Conservation (phyloP, 1,284 basidiomycete species). For the Volvariella volvacea region DNA sequence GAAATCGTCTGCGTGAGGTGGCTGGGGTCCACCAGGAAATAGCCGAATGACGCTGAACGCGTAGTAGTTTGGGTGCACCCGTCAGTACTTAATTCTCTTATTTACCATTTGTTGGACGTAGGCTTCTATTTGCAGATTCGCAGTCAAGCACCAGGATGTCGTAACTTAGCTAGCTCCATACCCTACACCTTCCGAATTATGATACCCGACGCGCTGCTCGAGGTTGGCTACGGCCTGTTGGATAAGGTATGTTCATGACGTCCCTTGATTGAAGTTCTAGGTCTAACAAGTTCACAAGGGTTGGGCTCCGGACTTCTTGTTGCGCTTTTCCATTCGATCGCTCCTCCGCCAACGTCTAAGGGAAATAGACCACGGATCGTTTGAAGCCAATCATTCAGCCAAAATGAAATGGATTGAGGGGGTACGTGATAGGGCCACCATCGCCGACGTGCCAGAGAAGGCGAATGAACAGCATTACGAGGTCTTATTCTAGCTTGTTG, state of each 20-base stretch:
- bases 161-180: too few relatives aligned
- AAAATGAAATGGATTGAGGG: conserved; percentile 63
- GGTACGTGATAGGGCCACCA: conserved; percentile 42
- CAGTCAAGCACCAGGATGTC: too few relatives aligned
- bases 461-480: conserved; percentile 82
- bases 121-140: too few relatives aligned
- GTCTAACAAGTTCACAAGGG: conserved; percentile 31
- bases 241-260: conserved; percentile 11
- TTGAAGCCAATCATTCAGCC: conserved; percentile 57
- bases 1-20: neutral
- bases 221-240: conserved; percentile 11
- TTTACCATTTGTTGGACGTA: too few relatives aligned
- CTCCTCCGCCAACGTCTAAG: conserved; percentile 55
- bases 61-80: neutral
- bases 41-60: neutral
- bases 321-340: conserved; percentile 54
- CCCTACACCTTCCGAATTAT: neutral
- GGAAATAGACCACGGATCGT: conserved; percentile 55
- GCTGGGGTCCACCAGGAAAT: neutral
- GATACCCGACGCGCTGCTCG: conserved; percentile 6
- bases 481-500: conserved; percentile 25
- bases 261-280: conserved; percentile 4
- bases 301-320: conserved; percentile 54
- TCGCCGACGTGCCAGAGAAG: conserved; percentile 64
- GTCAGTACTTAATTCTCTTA: too few relatives aligned